A percentile compares a stretch with the other conserved stretches of the same genome.
Evolutionary conservation across 83 land plant species (phyloP).

Genomic region (Picea abies): DNA sequence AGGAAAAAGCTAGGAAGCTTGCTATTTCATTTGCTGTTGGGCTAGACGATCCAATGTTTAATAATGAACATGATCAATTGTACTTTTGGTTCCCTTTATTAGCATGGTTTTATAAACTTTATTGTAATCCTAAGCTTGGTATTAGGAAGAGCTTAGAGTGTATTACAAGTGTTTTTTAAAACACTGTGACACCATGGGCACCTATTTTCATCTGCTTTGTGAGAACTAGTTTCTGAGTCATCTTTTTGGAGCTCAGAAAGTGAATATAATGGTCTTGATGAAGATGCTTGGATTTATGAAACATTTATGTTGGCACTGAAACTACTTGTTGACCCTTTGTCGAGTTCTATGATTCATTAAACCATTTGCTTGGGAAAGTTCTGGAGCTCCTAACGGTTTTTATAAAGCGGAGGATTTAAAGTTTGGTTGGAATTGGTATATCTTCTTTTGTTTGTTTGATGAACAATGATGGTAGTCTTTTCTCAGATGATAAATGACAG

Average conservation of each 20-base stretch:
- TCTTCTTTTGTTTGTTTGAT: slow-evolving; percentile 53
- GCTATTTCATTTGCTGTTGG: slow-evolving; percentile 16
- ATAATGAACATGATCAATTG: slow-evolving; percentile 75
- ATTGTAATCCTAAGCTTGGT: slow-evolving; percentile 88
- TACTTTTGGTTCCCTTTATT: slow-evolving; percentile 92
- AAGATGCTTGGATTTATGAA: slow-evolving; percentile 57
- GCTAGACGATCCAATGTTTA: slow-evolving; percentile 39
- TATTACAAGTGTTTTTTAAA: slow-evolving; percentile 90
- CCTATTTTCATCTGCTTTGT: slow-evolving; percentile 77
- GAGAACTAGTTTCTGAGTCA: slow-evolving; percentile 71
- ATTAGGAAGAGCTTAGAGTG: slow-evolving; percentile 93
- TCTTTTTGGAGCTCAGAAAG: slow-evolving; percentile 38
- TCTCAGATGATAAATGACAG: slow-evolving; percentile 56
- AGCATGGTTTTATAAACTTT: slow-evolving; percentile 84
- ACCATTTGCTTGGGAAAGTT: slow-evolving; percentile 36
- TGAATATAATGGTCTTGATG: slow-evolving; percentile 20
- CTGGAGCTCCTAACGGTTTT: slow-evolving; percentile 45
- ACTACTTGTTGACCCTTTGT: slow-evolving; percentile 62
- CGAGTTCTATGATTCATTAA: slow-evolving; percentile 39
- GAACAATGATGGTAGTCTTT: slow-evolving; percentile 33
- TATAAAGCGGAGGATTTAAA: slow-evolving; percentile 43
- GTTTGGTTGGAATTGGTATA: slow-evolving; percentile 56
- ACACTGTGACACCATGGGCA: slow-evolving; percentile 96
- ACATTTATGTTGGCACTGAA: slow-evolving; percentile 53
- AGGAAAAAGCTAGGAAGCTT: slow-evolving; percentile 20